Evolutionary conservation across 2,329 filamentous ascomycete genomes (phyloP), one percentile per base, ranked within the genome.

Genomic region (Fusarium praegraminearum): DNA sequence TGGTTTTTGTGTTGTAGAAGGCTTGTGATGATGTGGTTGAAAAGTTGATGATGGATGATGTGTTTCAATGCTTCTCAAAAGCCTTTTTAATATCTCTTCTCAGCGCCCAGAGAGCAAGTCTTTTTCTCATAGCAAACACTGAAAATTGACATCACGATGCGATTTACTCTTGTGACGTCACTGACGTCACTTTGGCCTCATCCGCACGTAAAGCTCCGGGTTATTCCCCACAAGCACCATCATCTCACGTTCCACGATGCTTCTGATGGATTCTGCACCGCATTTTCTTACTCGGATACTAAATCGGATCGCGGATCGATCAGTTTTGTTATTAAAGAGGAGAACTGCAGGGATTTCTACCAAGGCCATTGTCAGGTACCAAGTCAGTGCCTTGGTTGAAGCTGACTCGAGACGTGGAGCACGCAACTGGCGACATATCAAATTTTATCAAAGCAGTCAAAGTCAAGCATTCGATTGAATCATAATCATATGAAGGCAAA

Each of bases 91-190:
- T 60, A 64, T 61, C 16, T 13, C 51, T 26, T 28, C n/a, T 28
- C 13, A 36, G 10, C 7, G 22, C 33, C 49, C n/a, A 41, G 33
- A 28, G 12, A 69, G 18, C 20, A 24, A 33, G 28, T 28, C 35
- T 43, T 52, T 13, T 22, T 18, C 24, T 30, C 46, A 41, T 44
- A 62, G 33, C 41, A 62, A 57, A 46, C 18, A 45, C 26, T 13
- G 22, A 15, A 26, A 53, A 53, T 55, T 44, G 40, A 46, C 63
- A 70, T 70, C 67, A 36, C 44, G 51, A 60, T 70, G 32, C 26
- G 46, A 57, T 36, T 40, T 62, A 49, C 57, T 68, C 46, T 30
- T 52, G 59, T 75, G 69, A 75, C 73, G 73, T 75, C 72, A 75
- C 35, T 43, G 70, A 75, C 73, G 73, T 75, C 71, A 74, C 47